Evolutionary conservation across 768 basidiomycete species (phyloP).

Genomic region (Rhizopogon salebrosus): DNA sequence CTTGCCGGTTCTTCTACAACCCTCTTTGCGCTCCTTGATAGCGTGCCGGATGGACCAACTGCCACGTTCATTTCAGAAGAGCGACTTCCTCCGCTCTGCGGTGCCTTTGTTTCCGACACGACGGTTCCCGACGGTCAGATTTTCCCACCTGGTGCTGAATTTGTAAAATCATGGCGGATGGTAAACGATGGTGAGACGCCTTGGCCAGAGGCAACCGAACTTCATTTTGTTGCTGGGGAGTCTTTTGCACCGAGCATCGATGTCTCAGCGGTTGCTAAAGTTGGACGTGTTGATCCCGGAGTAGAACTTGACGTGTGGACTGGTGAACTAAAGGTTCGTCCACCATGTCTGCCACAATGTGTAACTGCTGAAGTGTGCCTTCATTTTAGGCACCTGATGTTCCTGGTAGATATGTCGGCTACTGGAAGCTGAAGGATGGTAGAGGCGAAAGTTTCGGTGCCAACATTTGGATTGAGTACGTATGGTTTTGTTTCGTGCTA

Average conservation of each 20-base stretch:
- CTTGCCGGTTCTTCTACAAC: not conserved
- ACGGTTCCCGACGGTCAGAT: slow-evolving; percentile 72
- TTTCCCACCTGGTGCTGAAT: slow-evolving; percentile 81
- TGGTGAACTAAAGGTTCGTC: slow-evolving; percentile 64
- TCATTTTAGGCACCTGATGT: slow-evolving; percentile 58
- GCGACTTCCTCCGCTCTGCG: slow-evolving; percentile 30
- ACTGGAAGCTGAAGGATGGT: slow-evolving; percentile 67
- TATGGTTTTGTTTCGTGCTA: slow-evolving; percentile 6
- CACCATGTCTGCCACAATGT: not conserved
- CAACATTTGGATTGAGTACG: slow-evolving; percentile 78
- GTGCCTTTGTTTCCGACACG: slow-evolving; percentile 58
- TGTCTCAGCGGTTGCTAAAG: slow-evolving; percentile 29
- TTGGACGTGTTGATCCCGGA: slow-evolving; percentile 57
- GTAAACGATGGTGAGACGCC: slow-evolving; percentile 54
- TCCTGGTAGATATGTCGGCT: slow-evolving; percentile 69
- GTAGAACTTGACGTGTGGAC: slow-evolving; percentile 62
- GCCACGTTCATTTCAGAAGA: not conserved
- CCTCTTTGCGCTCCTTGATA: not conserved
- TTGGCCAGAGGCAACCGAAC: slow-evolving; percentile 66
- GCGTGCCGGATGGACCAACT: not conserved
- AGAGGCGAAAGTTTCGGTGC: slow-evolving; percentile 56
- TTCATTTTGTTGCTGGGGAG: slow-evolving; percentile 70
- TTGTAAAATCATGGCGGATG: slow-evolving; percentile 80
- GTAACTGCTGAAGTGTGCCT: not conserved
- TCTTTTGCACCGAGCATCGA: slow-evolving; percentile 38